Base-by-base conservation (phyloP, 768 basidiomycete genomes). In the Suillus placidus region DNA sequence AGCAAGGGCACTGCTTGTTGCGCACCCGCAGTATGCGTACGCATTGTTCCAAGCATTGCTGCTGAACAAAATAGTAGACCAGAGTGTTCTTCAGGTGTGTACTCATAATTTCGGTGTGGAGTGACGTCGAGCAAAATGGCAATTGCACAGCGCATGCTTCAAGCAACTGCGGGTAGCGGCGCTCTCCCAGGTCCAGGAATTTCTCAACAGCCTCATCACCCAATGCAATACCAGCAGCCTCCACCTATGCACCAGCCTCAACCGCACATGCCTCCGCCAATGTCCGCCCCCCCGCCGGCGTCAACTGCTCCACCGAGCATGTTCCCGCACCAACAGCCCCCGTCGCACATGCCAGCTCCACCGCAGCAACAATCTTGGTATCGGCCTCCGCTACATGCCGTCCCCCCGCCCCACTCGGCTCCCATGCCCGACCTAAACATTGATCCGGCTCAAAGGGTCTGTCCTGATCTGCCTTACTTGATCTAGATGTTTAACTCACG, bases 21-120 rank as follows among this genome's bases (percentile, higher is more conserved):
- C 88, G 20, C 91, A 98, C 71, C 97, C 97, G 20, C 97, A 99
- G 78, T 85, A 97, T 6, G 91, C 95, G 2, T 99, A 98, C 76
- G 97, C 97, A 5, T 84, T 99, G 16, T 97, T 99, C 82, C 96
- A 98, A 79, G 92, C 94, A 0, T 85, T 99, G 68, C 81, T 99
- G 10, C 80, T 98, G 57, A 94, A 96, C 84, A 93, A 95, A 71
- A 93, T 99, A 20, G 93, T 99, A 47, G 95, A 98, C 69, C 86
- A 92, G 3, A 85, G 87, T 6, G 88, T 97, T 57, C 82, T 99
- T 3, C 87, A 93, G 90, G 93, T 69, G 83, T 84, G 83, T 74
- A 82, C 42, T 67, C 64, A n/a, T 40, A 37, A 54, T 43, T n/a
- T 34, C 23, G 72, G 68, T 64, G 43, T 61, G 49, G 20, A 32